Evolutionary conservation across 1,284 basidiomycete species (phyloP).

Genomic region (Sanghuangporus baumii): DNA sequence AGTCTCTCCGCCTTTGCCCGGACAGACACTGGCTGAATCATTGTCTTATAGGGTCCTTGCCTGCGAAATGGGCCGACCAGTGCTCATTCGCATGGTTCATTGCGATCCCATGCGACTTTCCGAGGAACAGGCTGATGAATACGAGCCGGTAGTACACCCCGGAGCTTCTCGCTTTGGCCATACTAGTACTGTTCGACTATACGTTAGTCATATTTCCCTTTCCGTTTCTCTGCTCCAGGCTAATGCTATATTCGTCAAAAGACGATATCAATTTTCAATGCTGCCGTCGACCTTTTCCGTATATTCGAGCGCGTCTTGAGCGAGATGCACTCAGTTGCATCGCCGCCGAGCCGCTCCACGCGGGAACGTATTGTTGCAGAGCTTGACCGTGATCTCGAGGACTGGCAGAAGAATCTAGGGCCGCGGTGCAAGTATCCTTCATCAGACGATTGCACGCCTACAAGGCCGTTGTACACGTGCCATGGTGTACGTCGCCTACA

Average conservation of each 20-base stretch:
- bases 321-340: constrained; percentile 13
- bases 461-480: constrained; percentile 14
- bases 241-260: not conserved
- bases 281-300: constrained; percentile 17
- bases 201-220: constrained; percentile 3
- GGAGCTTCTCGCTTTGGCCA: constrained; percentile 1
- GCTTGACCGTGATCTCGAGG: constrained; percentile 16
- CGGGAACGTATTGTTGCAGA: constrained; percentile 15
- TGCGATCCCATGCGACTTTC: constrained; percentile 17
- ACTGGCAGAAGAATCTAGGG: constrained; percentile 13
- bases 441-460: constrained; percentile 11
- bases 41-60: constrained; percentile 10
- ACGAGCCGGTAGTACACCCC: constrained; percentile 15
- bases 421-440: constrained; percentile 12
- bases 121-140: constrained; percentile 18
- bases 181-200: constrained; percentile 8
- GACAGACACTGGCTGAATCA: not conserved
- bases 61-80: constrained; percentile 18
- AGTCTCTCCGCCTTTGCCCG: not conserved
- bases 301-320: constrained; percentile 17
- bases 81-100: constrained; percentile 16
- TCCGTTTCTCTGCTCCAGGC: not conserved
- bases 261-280: constrained; percentile 19
- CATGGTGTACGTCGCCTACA: constrained; percentile 13
- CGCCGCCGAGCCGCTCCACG: constrained; percentile 3